Base-by-base conservation (phyloP, 2,329 filamentous ascomycete species). In the Alternaria arbusti region DNA sequence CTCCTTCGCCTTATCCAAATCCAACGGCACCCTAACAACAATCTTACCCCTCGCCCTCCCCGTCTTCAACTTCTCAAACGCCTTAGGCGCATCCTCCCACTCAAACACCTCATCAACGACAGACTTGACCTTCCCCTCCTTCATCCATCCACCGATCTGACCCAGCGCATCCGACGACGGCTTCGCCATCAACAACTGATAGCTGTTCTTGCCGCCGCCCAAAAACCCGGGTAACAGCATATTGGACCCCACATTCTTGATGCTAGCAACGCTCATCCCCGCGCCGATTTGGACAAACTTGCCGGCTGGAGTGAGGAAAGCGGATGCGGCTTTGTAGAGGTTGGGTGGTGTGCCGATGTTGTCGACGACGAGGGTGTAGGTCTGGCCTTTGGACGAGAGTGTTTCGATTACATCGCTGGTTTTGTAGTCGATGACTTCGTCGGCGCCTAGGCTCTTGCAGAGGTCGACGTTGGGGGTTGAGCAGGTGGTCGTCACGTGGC, bases 341-440 rank as follows among this genome's bases (percentile, higher is more conserved):
- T 83, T 78, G 2, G 74, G 64, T 0, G 85, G 84, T 1, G 77
- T 64, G 2, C 86, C 86, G 23, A 89, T 84, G 71, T 87, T 87
- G 75, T 91, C 89, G 11, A 91, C 80, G 0, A 86, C 81, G 40
- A 87, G 79, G 52, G 83, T 80, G 75, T 85, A 90, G 3, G 84
- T 78, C 7, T 78, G 79, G 0, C 86, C 85, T 40, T 82, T 83
- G 0, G 79, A 74, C 63, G 82, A 82, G 8, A 90, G 75, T 4
- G 73, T 74, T 23, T 80, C 78, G 5, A 83, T 70, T 3, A 90
- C 76, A 71, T 89, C 78, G 28, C 79, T 74, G 0, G 79, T 76
- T 17, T 83, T 85, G 73, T 91, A 90, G 70, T 90, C 87, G 50
- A 90, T 82, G 28, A 90, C 84, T 62, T 88, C 86, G 67, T 91